These are phyloP conservation scores for Tilletia walkeri DNA, from an alignment of 1,284 basidiomycete genomes.

Conservation along the genomic window DNA sequence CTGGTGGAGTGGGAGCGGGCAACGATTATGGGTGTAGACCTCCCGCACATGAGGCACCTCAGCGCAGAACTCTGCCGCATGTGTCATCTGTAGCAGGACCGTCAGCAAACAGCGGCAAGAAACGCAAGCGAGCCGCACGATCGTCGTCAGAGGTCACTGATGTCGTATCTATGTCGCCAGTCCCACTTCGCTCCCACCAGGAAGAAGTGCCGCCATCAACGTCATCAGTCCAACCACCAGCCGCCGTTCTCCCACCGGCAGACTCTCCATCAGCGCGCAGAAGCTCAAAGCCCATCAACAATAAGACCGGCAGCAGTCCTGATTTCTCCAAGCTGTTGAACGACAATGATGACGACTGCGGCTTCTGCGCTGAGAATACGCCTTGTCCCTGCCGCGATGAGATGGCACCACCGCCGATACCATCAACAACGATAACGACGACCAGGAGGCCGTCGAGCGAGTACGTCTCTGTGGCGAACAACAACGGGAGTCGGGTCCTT, in stretches of 20 bases:
- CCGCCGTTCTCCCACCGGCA: conserved; percentile 15
- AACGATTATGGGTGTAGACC: conserved; percentile 29
- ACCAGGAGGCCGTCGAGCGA: background rate
- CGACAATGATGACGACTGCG: conserved; percentile 40
- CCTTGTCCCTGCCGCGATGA: conserved; percentile 43
- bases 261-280: conserved; percentile 24
- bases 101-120: conserved; percentile 18
- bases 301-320: background rate
- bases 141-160: conserved; percentile 20
- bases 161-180: background rate
- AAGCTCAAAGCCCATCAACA: conserved; percentile 15
- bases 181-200: conserved; percentile 1
- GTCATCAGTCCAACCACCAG: background rate
- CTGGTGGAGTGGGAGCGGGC: background rate
- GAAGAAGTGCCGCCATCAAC: background rate
- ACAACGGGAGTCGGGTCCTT: conserved; percentile 22
- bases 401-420: background rate
- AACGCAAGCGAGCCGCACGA: conserved; percentile 22
- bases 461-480: conserved; percentile 5
- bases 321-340: conserved; percentile 22
- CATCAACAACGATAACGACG: background rate
- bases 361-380: conserved; percentile 44
- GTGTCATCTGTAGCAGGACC: conserved; percentile 19
- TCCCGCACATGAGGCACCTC: conserved; percentile 32
- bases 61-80: background rate